Conservation (phyloP, 1,284 basidiomycete genomes). For the Calocybe gambosa region DNA sequence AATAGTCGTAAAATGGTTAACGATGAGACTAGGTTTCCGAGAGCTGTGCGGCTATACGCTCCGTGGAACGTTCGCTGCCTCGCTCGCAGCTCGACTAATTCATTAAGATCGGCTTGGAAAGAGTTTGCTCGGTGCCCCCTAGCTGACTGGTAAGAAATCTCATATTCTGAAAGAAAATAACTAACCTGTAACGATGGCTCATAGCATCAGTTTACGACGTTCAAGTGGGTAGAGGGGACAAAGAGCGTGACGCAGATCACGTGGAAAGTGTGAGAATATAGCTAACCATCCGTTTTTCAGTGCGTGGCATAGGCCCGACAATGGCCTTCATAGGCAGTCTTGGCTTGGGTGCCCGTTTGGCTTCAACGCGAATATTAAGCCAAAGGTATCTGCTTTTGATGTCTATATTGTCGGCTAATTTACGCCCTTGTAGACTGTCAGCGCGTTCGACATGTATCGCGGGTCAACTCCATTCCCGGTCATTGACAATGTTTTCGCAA, state of each 20-base stretch:
- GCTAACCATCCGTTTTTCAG: no score
- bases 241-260: constrained; percentile 1
- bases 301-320: no score
- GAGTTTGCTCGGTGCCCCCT: constrained; percentile 59
- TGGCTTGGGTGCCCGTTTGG: constrained; percentile 18
- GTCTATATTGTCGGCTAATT: background rate
- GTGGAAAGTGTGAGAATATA: constrained; percentile 9
- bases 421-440: background rate
- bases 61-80: constrained; percentile 78
- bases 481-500: constrained; percentile 18
- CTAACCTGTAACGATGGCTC: constrained; percentile 16
- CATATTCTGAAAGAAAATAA: background rate
- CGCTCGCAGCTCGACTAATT: constrained; percentile 71
- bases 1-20: constrained; percentile 74
- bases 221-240: background rate
- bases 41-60: constrained; percentile 71
- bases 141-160: background rate
- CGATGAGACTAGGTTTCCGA: constrained; percentile 70
- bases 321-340: constrained; percentile 21
- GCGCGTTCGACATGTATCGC: background rate
- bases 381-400: constrained; percentile 15
- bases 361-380: constrained; percentile 15
- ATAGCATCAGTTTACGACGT: constrained; percentile 8
- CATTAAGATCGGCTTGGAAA: constrained; percentile 55
- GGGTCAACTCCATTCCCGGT: constrained; percentile 8